phyloP scores from a whole-genome alignment of 345 rosid species.

The Chamaenerion angustifolium region DNA sequence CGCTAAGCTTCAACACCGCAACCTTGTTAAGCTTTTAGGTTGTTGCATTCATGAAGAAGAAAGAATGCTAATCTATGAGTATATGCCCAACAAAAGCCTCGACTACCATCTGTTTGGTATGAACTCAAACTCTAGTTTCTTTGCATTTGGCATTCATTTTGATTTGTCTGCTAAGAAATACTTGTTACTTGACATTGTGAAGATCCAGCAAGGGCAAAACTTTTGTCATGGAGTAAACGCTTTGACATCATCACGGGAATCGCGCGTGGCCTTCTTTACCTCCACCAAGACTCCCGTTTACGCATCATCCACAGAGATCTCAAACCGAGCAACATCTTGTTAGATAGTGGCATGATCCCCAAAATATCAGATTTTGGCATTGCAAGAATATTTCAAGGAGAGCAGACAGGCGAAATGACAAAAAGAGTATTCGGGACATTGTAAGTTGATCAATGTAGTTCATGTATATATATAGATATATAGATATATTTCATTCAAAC shows the following conservation, averaged over 20 bases:
- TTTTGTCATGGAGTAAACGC: slow-evolving; percentile 11
- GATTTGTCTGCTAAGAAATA: not conserved
- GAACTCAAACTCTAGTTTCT: not conserved
- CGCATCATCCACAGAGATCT: slow-evolving; percentile 12
- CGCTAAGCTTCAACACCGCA: slow-evolving; percentile 52
- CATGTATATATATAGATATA: too few species aligned
- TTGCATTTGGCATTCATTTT: not conserved
- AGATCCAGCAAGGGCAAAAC: slow-evolving; percentile 11
- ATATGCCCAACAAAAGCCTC: slow-evolving; percentile 47
- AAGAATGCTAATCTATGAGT: slow-evolving; percentile 52
- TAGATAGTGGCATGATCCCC: slow-evolving; percentile 10
- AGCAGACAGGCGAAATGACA: slow-evolving; percentile 7
- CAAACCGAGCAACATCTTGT: slow-evolving; percentile 9
- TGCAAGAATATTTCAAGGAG: slow-evolving; percentile 5
- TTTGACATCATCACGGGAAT: slow-evolving; percentile 6
- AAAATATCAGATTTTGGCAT: slow-evolving; percentile 13
- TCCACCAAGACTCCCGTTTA: slow-evolving; percentile 13
- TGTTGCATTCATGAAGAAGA: slow-evolving; percentile 43
- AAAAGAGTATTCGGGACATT: slow-evolving; percentile 9
- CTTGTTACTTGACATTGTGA: too few species aligned
- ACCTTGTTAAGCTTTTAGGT: slow-evolving; percentile 58
- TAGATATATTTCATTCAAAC: too few species aligned
- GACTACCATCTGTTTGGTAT: slow-evolving; percentile 40
- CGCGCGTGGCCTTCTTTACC: slow-evolving; percentile 11
- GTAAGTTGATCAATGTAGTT: slow-evolving; percentile 4